Evolutionary conservation across 1,284 basidiomycete species (phyloP).

Genomic region (Ustilago hordei): DNA sequence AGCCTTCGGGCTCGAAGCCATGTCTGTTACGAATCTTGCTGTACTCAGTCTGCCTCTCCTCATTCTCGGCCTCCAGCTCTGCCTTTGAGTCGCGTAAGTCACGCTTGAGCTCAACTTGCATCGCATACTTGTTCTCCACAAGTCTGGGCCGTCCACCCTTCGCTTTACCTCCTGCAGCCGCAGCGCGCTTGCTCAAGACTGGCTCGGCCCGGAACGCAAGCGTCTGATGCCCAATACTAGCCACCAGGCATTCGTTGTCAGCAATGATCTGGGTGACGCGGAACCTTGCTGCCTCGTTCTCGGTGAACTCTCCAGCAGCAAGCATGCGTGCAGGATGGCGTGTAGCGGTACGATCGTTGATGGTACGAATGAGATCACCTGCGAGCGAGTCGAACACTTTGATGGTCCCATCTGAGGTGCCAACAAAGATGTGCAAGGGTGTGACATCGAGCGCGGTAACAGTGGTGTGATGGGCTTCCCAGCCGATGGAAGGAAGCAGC

Average conservation of each 20-base stretch:
- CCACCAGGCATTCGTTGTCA: constrained; percentile 76
- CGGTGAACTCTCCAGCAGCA: constrained; percentile 72
- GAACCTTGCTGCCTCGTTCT: constrained; percentile 71
- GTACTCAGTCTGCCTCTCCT: constrained; percentile 76
- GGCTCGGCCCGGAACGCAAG: constrained; percentile 79
- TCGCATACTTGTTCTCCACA: constrained; percentile 49
- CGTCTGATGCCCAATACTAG: constrained; percentile 76
- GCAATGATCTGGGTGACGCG: constrained; percentile 77
- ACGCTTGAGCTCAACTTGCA: constrained; percentile 58
- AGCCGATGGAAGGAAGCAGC: constrained; percentile 72
- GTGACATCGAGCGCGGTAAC: constrained; percentile 61
- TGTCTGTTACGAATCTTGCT: constrained; percentile 69
- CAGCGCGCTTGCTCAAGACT: constrained; percentile 58
- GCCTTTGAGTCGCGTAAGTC: constrained; percentile 56
- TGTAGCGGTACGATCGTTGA: constrained; percentile 65
- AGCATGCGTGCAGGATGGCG: constrained; percentile 74
- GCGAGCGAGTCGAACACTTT: constrained; percentile 79
- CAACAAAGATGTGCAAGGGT: constrained; percentile 51
- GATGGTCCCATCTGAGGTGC: constrained; percentile 74
- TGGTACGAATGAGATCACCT: constrained; percentile 65
- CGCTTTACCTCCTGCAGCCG: constrained; percentile 22
- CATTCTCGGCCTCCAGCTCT: constrained; percentile 74
- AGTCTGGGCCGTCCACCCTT: constrained; percentile 21
- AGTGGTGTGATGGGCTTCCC: constrained; percentile 55
- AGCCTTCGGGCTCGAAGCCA: constrained; percentile 75